Base-by-base conservation (phyloP, 2,329 filamentous ascomycete species). In the Fusarium anguioides region DNA sequence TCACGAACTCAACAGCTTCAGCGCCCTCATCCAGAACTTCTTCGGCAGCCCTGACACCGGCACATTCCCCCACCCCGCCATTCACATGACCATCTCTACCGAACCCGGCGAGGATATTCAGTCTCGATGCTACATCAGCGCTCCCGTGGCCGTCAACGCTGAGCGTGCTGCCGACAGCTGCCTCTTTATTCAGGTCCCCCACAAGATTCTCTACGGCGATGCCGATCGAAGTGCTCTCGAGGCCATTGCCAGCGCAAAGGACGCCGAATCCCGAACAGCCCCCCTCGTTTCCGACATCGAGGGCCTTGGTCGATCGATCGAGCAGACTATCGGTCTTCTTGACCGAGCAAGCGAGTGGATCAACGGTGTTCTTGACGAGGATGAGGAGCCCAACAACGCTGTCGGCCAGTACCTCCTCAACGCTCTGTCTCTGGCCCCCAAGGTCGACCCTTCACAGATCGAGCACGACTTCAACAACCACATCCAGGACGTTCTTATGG, bases 381-480 rank as follows among this genome's bases (percentile, higher is more conserved):
- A 96, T 78, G 89, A 91, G 65, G 89, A 92, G 78, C 94, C 95
- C 72, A 96, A 92, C 70, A 96, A 93, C 70, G 93, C 94, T 14
- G 85, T 99, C 57, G 96, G 94, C 70, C 96, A 99, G 82, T 97
- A 94, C 82, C 85, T 99, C 71, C 92, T 98, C 86, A 97, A 97
- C 80, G 91, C 95, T 36, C 87, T 99, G 67, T 94, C 92, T 44
- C 84, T 99, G 67, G 93, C 95, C 55, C 96, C 96, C 75, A 99
- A 98, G 87, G 96, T 98, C 64, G 93, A 97, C 75, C 84, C 91
- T 35, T 87, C 89, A 64, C 91, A 96, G 78, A 94, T 99, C 77
- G 96, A 99, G 86, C 87, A 91, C 78, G 94, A 98, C 84, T 99
- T 99, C 88, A 99, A 99, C 89, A 97, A 97, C 85, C 96, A 99